Base-by-base conservation (phyloP, 768 basidiomycete genomes). In the Phlegmacium glaucopus region DNA sequence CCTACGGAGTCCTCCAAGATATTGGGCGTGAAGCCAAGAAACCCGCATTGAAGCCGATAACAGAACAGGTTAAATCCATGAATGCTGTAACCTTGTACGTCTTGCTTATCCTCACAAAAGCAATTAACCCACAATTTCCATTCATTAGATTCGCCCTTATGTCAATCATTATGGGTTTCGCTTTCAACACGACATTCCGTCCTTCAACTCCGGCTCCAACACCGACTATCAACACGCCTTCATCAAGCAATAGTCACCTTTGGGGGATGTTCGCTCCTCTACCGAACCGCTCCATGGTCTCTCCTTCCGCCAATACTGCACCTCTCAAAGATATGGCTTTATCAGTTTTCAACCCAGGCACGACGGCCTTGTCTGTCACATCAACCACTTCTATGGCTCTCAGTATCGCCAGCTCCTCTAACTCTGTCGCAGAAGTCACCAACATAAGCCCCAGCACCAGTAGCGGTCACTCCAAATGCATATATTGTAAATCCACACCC, bases 41-140 rank as follows among this genome's bases (percentile, higher is more conserved):
- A 53, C 68, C 59, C 13, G 35, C 52, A 28, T 29, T 59, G 43
- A 76, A 68, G 60, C 61, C 66, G 39, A 49, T 72, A 22, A 65
- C 66, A 27, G 74, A 70, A 37, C 72, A 74, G 48, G 62, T 76
- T n/a, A 71, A 69, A 42, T 72, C 81, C 18, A 69, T 75, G 39
- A 79, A 83, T 57, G 73, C 84, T 29, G 70, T 83, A 40, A 85
- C 83, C 16, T 67, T 89, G 87, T 88, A 70, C n/a, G 82, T 65
- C 41, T 28, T n/a, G n/a, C n/a, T 35, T 44, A 45, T 35, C 8
- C 59, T 47, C 48, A 56, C 26, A 51, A 30, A 34, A 49, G 37
- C 28, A 46, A 32, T 36, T 50, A 39, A 55, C 56, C 39, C 10
- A 44, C 28, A 44, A 53, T 35, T 42, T 22, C 52, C 27, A n/a